These are phyloP conservation scores for Fusarium zealandicum DNA, from an alignment of 2,329 filamentous ascomycete genomes.

Conservation along the genomic window DNA sequence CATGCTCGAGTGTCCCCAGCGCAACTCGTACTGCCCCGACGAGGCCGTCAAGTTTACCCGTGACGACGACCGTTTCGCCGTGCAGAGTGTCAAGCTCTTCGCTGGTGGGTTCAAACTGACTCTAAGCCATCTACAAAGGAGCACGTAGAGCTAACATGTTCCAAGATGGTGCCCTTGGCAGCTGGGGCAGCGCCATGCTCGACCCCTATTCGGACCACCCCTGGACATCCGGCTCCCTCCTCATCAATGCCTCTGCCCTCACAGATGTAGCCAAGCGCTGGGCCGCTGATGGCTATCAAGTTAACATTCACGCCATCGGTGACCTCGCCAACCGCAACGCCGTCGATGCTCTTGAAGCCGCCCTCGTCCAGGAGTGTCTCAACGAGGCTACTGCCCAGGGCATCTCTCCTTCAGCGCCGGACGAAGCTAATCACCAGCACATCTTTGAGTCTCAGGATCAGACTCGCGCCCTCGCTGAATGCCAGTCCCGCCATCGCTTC, in stretches of 20 bases:
- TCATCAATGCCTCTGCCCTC: constrained; percentile 69
- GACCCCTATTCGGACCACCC: constrained; percentile 72
- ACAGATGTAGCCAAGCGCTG: constrained; percentile 62
- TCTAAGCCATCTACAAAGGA: background rate
- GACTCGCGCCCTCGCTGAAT: constrained; percentile 49
- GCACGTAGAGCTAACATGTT: constrained; percentile 1
- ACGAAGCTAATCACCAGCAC: background rate
- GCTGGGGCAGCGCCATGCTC: constrained; percentile 76
- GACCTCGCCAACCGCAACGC: constrained; percentile 72
- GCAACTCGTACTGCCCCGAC: constrained; percentile 69
- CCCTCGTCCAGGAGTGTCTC: constrained; percentile 62
- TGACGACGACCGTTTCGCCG: constrained; percentile 58
- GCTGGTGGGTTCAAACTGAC: constrained; percentile 56
- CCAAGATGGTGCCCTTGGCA: constrained; percentile 71
- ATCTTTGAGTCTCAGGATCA: constrained; percentile 10
- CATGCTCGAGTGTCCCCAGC: constrained; percentile 71
- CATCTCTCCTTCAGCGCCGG: constrained; percentile 2
- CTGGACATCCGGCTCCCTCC: constrained; percentile 67
- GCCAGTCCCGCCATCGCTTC: constrained; percentile 64
- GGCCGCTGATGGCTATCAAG: constrained; percentile 68
- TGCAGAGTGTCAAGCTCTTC: constrained; percentile 74
- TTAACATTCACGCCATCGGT: constrained; percentile 77
- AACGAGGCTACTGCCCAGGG: constrained; percentile 37
- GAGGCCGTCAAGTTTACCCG: constrained; percentile 54
- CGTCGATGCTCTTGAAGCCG: constrained; percentile 66